Conservation (phyloP, 495 filamentous ascomycete species). For the Hypoxylon fuscum region DNA sequence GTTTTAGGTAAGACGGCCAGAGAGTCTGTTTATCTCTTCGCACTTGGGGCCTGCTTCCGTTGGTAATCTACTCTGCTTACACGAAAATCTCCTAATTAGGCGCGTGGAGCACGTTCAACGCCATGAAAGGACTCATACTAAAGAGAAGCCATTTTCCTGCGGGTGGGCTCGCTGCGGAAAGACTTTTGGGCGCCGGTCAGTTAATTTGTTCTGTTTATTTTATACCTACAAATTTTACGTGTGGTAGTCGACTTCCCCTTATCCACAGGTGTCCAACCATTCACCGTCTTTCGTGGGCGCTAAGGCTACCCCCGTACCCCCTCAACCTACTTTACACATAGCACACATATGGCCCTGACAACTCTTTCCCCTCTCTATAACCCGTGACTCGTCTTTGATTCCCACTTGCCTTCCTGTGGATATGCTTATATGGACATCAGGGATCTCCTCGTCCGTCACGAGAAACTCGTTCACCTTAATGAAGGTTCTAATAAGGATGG, state of each 20-base stretch:
- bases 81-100: constrained; percentile 51
- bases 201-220: constrained; percentile 37
- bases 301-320: constrained; percentile 34
- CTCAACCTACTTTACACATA: constrained; percentile 11
- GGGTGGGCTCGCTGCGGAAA: constrained; percentile 63
- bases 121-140: constrained; percentile 69
- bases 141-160: constrained; percentile 67
- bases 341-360: constrained; percentile 30
- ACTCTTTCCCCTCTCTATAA: constrained; percentile 27
- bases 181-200: constrained; percentile 66
- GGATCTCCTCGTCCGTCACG: constrained; percentile 76
- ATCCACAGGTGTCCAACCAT: constrained; percentile 35
- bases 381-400: constrained; percentile 20
- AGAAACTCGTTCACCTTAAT: constrained; percentile 76
- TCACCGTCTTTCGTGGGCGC: constrained; percentile 36
- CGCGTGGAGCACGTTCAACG: constrained; percentile 69
- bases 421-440: constrained; percentile 67
- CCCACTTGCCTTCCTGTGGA: constrained; percentile 36
- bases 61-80: constrained; percentile 46
- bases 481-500: constrained; percentile 62
- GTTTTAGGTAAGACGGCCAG: constrained; percentile 59
- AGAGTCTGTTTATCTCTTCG: constrained; percentile 42
- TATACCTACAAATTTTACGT: constrained; percentile 18
- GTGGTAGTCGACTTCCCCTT: constrained; percentile 36
- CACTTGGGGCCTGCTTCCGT: constrained; percentile 52